Conservation (phyloP, 2,329 filamentous ascomycete genomes). For the Cladosporium cucumerinum region DNA sequence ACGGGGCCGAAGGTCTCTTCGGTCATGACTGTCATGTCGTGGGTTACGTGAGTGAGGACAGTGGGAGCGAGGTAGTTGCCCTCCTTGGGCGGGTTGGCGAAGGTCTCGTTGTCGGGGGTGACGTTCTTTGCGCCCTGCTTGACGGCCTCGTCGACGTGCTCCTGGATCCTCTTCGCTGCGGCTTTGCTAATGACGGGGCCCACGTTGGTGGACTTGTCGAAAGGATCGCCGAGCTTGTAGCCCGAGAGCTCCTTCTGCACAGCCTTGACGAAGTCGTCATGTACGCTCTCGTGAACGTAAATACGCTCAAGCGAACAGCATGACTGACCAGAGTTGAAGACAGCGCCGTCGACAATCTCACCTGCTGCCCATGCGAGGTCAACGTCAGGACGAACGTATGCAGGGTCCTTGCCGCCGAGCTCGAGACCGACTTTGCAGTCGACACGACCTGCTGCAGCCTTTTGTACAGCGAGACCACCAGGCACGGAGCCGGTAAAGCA, state of each 20-base stretch:
- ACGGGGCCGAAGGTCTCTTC: conserved; percentile 95
- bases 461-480: conserved; percentile 80
- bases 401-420: conserved; percentile 91
- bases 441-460: conserved; percentile 77
- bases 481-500: conserved; percentile 94
- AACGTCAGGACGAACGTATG: conserved; percentile 81
- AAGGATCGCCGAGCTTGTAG: conserved; percentile 87
- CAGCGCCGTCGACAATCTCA: conserved; percentile 90
- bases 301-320: conserved; percentile 91
- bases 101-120: conserved; percentile 78
- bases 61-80: conserved; percentile 90
- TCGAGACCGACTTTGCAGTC: conserved; percentile 79
- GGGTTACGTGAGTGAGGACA: conserved; percentile 72
- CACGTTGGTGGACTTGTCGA: conserved; percentile 72
- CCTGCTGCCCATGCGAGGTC: conserved; percentile 87
- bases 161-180: conserved; percentile 70
- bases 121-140: conserved; percentile 78
- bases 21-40: conserved; percentile 83
- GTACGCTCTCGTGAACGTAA: conserved; percentile 81
- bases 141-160: conserved; percentile 78
- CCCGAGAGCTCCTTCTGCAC: conserved; percentile 72
- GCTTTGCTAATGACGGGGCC: conserved; percentile 84
- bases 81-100: conserved; percentile 66
- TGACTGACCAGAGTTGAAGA: conserved; percentile 98
- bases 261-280: conserved; percentile 77